A percentile compares a stretch with the other conserved stretches of the same genome.
These are phyloP conservation scores for Gardenia jasminoides DNA, from an alignment of 257 asterid species.

Conservation along the genomic window DNA sequence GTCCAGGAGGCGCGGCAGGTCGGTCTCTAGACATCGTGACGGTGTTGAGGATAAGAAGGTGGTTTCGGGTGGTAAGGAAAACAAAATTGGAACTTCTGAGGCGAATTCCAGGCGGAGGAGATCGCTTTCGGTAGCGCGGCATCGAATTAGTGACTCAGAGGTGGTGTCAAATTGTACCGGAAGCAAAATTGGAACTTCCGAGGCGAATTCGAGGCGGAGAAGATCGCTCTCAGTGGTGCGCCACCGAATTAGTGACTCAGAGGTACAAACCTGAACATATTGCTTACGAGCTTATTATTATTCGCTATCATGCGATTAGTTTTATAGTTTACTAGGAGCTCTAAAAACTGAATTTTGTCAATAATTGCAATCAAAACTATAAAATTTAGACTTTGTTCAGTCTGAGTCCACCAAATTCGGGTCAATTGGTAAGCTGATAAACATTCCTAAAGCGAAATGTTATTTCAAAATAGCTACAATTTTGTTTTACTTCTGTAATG, in stretches of 20 bases:
- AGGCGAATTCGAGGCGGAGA: constrained; percentile 52
- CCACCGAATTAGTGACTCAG: constrained; percentile 45
- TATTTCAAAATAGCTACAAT: too few relatives aligned
- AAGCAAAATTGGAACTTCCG: constrained; percentile 32
- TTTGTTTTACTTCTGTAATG: too few relatives aligned
- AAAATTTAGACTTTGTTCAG: too few relatives aligned
- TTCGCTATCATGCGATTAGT: background rate
- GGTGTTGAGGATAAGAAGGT: constrained; percentile 24
- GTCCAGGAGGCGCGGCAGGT: constrained; percentile 72
- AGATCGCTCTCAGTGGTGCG: constrained; percentile 72
- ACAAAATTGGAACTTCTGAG: constrained; percentile 30
- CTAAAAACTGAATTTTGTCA: too few relatives aligned
- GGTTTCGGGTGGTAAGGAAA: constrained; percentile 30
- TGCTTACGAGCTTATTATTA: background rate
- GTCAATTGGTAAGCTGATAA: too few relatives aligned
- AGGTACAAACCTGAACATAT: constrained; percentile 4
- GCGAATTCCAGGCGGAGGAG: constrained; percentile 59
- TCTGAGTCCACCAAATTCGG: too few relatives aligned
- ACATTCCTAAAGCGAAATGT: too few relatives aligned
- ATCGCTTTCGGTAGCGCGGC: constrained; percentile 65
- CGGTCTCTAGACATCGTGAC: constrained; percentile 54
- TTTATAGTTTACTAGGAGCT: background rate
- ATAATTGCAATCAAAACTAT: too few relatives aligned
- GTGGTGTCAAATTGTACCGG: constrained; percentile 27
- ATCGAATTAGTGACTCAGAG: constrained; percentile 57